Evolutionary conservation across 495 filamentous ascomycete species (phyloP).

Genomic region (Aspergillus asperescens): DNA sequence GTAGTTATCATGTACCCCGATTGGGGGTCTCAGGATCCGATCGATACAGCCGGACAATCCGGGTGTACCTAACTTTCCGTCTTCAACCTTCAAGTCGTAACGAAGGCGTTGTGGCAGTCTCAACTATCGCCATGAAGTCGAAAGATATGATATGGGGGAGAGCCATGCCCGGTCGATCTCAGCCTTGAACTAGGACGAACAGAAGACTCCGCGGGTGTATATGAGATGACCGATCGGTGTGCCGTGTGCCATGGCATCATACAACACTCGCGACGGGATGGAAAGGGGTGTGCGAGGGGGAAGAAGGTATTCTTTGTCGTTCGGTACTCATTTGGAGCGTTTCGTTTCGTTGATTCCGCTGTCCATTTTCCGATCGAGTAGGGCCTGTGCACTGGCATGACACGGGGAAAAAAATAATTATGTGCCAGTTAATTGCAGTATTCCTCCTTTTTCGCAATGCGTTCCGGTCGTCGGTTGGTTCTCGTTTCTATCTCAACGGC

Average conservation of each 20-base stretch:
- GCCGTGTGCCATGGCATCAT: not conserved
- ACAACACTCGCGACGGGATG: not conserved
- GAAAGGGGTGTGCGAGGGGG: not conserved
- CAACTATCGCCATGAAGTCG: not conserved
- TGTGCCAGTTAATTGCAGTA: not conserved
- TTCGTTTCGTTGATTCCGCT: not conserved
- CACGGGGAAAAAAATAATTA: not conserved
- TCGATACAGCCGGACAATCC: too few species aligned
- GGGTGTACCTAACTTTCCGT: not conserved
- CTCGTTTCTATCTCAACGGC: conserved; percentile 14
- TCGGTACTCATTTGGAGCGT: not conserved
- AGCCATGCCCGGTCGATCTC: too few species aligned
- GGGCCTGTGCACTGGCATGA: not conserved
- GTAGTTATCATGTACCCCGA: too few species aligned
- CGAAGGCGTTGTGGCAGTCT: not conserved
- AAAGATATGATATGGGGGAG: not conserved
- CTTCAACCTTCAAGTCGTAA: not conserved
- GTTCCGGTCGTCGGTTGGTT: not conserved
- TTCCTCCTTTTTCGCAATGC: not conserved
- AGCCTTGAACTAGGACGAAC: too few species aligned
- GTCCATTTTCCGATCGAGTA: not conserved
- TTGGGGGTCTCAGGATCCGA: too few species aligned
- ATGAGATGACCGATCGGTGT: too few species aligned
- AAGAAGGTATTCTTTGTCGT: not conserved
- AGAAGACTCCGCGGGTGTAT: not conserved